phyloP scores from a whole-genome alignment of 129 eudicot genomes.

The Escallonia herrerae region DNA sequence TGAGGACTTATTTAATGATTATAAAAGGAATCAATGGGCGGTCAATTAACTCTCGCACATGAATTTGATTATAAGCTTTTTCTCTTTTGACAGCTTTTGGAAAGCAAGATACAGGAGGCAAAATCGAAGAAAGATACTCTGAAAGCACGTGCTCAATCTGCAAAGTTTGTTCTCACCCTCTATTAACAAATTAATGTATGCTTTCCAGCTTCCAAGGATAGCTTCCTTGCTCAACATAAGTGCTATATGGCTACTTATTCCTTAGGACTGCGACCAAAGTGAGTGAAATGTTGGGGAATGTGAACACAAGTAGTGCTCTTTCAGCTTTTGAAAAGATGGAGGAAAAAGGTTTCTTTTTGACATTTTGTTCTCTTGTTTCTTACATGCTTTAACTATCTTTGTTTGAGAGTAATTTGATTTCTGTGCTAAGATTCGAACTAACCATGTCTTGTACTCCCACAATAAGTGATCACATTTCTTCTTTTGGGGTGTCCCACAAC shows the following conservation, averaged over 20 bases:
- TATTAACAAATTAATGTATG: neutral
- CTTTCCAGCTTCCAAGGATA: constrained; percentile 8
- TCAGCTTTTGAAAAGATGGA: constrained; percentile 99
- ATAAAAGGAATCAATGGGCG: neutral
- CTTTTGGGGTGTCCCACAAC: too few species aligned
- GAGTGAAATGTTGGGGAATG: constrained; percentile 89
- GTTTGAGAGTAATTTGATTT: neutral
- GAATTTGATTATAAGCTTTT: constrained; percentile 12
- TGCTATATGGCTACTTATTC: constrained; percentile 4
- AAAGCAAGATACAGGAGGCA: constrained; percentile 98
- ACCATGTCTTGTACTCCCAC: too few species aligned
- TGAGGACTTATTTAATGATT: neutral
- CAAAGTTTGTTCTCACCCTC: constrained; percentile 56
- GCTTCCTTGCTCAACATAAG: constrained; percentile 7
- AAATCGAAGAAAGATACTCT: constrained; percentile 95
- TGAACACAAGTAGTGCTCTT: constrained; percentile 92
- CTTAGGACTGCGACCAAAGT: constrained; percentile 88
- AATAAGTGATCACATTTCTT: too few species aligned
- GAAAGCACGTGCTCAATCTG: constrained; percentile 99
- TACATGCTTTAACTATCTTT: neutral
- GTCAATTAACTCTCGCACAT: neutral
- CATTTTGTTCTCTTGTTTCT: too few species aligned
- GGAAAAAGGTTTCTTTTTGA: constrained; percentile 78
- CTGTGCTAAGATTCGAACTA: too few species aligned
- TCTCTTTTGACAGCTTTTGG: constrained; percentile 55